Evolutionary conservation across 768 basidiomycete species (phyloP), one percentile per base, ranked within the genome.

Genomic region (Fomitopsis serialis): DNA sequence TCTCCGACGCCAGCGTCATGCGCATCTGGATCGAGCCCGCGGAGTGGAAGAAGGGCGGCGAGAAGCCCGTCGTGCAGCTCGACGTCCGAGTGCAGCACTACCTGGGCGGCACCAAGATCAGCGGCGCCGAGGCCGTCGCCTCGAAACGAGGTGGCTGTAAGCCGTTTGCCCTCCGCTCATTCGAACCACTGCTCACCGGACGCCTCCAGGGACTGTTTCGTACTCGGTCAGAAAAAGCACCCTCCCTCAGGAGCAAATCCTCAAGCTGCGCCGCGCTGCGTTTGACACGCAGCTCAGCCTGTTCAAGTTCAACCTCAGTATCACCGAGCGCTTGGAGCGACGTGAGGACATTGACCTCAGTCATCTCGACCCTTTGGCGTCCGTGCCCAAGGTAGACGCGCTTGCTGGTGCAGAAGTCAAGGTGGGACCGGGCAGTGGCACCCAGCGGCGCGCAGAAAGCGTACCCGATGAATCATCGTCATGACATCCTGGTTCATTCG

Each of bases 11-110:
- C 1, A 61, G 70, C 17, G 66, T 72, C 19, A 67, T 92, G 64
- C 76, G 79, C 17, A 74, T 88, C 2, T 92, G 81, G 75, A 78
- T 91, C 11, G 78, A 88, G 64, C 89, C 86, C 17, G 68, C 66
- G 2, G 72, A 77, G 15, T 79, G 76, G 76, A 63, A 68, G 76
- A 63, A 68, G n/a, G 66, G 72, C 50, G 72, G 69, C 8, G 58
- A 63, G 12, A 59, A 63, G 36, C 82, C 84, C 1, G 76, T 89
- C 25, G 72, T 75, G 23, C 81, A 87, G 66, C 66, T 93, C 22
- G 71, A 74, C 22, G 72, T 91, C n/a, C 67, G 60, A 2, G 65
- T 76, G 25, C 61, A 58, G 34, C 85, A 71, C 63, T 79, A 70
- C 58, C 45, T 86, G 15, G 70, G 77, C 43, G 67, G 67, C 8